Evolutionary conservation across 495 filamentous ascomycete species (phyloP).

Genomic region (Neurospora intermedia): DNA sequence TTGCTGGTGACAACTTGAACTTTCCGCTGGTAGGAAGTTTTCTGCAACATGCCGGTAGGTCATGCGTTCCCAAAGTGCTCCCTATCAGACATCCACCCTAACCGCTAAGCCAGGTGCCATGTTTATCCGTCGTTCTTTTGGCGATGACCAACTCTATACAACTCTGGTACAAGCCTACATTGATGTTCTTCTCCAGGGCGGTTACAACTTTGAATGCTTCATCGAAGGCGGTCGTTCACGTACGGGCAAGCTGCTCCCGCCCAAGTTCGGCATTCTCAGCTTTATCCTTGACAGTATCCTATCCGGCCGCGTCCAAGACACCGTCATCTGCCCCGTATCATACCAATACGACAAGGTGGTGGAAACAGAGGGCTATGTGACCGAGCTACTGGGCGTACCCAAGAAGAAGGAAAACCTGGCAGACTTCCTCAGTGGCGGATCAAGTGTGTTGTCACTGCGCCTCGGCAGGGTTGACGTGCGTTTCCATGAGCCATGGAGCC

Average conservation of each 20-base stretch:
- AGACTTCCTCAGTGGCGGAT: conserved; percentile 72
- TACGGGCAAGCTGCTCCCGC: conserved; percentile 85
- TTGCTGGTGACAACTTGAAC: conserved; percentile 93
- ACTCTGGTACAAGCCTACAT: conserved; percentile 93
- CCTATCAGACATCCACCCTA: background rate
- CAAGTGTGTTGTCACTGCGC: conserved; percentile 77
- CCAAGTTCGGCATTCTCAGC: conserved; percentile 91
- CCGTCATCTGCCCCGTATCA: conserved; percentile 86
- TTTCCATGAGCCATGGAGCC: conserved; percentile 91
- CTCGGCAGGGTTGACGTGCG: conserved; percentile 89
- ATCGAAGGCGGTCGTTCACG: conserved; percentile 89
- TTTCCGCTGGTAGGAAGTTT: conserved; percentile 84
- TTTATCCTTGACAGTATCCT: conserved; percentile 86
- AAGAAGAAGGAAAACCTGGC: conserved; percentile 89
- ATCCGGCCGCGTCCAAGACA: conserved; percentile 79
- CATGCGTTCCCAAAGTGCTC: background rate
- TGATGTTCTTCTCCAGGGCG: conserved; percentile 79
- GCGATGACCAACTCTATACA: conserved; percentile 79
- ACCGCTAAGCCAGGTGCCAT: conserved; percentile 55
- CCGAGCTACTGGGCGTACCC: conserved; percentile 82
- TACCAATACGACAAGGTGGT: conserved; percentile 99
- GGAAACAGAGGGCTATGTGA: conserved; percentile 93
- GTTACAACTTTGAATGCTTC: conserved; percentile 93
- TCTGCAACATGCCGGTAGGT: conserved; percentile 76
- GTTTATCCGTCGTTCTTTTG: conserved; percentile 91